Conservation (phyloP, 2,329 filamentous ascomycete genomes). For the Dendryphion nanum region DNA sequence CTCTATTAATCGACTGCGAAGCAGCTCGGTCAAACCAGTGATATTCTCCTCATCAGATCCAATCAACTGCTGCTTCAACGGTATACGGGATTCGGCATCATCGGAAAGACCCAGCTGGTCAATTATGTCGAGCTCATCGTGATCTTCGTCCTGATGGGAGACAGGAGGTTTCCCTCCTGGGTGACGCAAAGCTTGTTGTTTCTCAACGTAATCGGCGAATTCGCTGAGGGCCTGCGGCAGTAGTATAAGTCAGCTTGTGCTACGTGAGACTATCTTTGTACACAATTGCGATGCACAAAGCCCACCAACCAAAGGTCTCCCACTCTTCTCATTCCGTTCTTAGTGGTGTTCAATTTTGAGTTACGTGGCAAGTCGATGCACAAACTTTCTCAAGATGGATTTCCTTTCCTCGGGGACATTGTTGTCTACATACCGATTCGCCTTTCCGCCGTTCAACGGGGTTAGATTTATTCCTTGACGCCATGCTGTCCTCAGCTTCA, state of each 20-base stretch:
- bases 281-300: no score
- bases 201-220: constrained; percentile 96
- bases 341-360: no score
- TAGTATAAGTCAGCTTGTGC: no score
- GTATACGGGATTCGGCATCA: constrained; percentile 59
- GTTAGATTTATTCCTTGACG: constrained; percentile 56
- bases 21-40: constrained; percentile 61
- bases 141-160: constrained; percentile 55
- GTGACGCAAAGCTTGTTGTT: constrained; percentile 74
- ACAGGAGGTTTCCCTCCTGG: constrained; percentile 34
- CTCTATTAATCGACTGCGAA: constrained; percentile 72
- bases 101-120: constrained; percentile 76
- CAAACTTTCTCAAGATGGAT: no score
- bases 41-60: constrained; percentile 56
- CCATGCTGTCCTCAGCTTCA: constrained; percentile 19
- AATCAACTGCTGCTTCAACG: constrained; percentile 75
- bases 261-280: no score
- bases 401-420: no score
- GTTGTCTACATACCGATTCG: constrained; percentile 65
- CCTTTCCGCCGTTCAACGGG: constrained; percentile 81
- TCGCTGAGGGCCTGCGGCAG: constrained; percentile 88
- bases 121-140: constrained; percentile 87
- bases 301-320: no score
- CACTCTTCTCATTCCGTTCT: no score
- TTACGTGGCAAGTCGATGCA: no score